Conservation (phyloP, 495 filamentous ascomycete genomes). For the Daldinia vernicosa region DNA sequence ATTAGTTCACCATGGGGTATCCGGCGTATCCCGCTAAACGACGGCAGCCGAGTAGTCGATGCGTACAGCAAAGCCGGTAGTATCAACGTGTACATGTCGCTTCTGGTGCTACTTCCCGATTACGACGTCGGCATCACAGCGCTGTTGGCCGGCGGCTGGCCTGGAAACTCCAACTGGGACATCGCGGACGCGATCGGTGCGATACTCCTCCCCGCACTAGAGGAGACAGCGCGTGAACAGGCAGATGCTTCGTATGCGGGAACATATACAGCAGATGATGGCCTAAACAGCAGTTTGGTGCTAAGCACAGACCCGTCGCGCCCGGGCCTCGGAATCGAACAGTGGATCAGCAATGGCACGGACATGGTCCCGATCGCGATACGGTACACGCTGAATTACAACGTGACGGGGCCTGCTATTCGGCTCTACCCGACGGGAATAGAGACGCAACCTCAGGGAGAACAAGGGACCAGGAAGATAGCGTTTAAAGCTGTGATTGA, state of each 20-base stretch:
- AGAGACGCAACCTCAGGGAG: constrained; percentile 39
- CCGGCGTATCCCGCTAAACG: constrained; percentile 47
- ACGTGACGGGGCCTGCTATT: constrained; percentile 50
- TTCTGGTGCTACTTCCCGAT: constrained; percentile 62
- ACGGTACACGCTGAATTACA: constrained; percentile 45
- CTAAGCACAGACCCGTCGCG: constrained; percentile 50
- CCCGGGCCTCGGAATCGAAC: constrained; percentile 58
- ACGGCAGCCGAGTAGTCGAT: constrained; percentile 59
- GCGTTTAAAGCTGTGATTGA: constrained; percentile 59
- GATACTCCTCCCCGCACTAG: constrained; percentile 54
- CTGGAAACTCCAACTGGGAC: constrained; percentile 60
- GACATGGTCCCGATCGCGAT: constrained; percentile 54
- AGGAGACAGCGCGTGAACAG: constrained; percentile 55
- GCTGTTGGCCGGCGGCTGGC: constrained; percentile 55
- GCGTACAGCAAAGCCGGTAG: constrained; percentile 64
- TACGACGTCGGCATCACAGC: constrained; percentile 58
- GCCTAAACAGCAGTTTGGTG: constrained; percentile 45
- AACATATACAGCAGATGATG: constrained; percentile 41
- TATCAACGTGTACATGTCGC: constrained; percentile 58
- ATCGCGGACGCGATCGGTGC: constrained; percentile 56
- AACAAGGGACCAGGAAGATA: constrained; percentile 42
- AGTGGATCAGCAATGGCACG: constrained; percentile 60
- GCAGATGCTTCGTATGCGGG: constrained; percentile 55
- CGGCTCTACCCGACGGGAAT: constrained; percentile 62
- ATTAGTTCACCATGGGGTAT: constrained; percentile 70